phyloP scores from a whole-genome alignment of 345 rosid species.

The Bretschneidera sinensis region DNA sequence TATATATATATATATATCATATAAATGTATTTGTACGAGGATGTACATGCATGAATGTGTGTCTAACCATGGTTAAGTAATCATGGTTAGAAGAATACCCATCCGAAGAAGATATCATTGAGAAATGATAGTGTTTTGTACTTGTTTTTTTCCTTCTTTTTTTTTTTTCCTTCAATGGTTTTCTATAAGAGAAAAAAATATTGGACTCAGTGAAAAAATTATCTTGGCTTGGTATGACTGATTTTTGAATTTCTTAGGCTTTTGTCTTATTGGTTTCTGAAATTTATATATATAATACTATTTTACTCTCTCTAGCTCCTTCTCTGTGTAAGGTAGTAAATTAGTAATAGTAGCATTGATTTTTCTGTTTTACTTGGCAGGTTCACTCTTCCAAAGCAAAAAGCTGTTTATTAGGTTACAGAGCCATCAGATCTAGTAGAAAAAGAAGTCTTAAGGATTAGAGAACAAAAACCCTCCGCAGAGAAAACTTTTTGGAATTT shows the following conservation, averaged over 20 bases:
- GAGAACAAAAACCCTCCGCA: constrained; percentile 40
- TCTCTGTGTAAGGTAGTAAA: constrained; percentile 30
- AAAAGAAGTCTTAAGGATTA: constrained; percentile 38
- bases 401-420: constrained; percentile 55
- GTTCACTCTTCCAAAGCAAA: constrained; percentile 75
- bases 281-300: constrained; percentile 23
- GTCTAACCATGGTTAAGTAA: constrained; percentile 21
- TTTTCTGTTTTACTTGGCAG: constrained; percentile 34
- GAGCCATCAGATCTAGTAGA: constrained; percentile 78
- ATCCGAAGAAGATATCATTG: constrained; percentile 48
- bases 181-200: constrained; percentile 23
- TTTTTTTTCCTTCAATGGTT: constrained; percentile 3
- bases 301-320: constrained; percentile 21
- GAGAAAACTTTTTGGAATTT: constrained; percentile 47
- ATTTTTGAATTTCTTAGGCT: constrained; percentile 30
- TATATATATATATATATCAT: constrained; percentile 9
- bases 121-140: constrained; percentile 61
- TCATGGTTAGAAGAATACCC: constrained; percentile 13
- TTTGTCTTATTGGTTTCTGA: constrained; percentile 40
- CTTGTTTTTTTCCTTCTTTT: constrained; percentile 14
- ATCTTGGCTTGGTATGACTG: constrained; percentile 38
- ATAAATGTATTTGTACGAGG: too few species aligned
- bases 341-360: constrained; percentile 34
- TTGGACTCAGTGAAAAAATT: constrained; percentile 27
- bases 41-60: constrained; percentile 5